Evolutionary conservation across 2,329 filamentous ascomycete genomes (phyloP), one percentile per base, ranked within the genome.

Genomic region (Penicillium sp.): DNA sequence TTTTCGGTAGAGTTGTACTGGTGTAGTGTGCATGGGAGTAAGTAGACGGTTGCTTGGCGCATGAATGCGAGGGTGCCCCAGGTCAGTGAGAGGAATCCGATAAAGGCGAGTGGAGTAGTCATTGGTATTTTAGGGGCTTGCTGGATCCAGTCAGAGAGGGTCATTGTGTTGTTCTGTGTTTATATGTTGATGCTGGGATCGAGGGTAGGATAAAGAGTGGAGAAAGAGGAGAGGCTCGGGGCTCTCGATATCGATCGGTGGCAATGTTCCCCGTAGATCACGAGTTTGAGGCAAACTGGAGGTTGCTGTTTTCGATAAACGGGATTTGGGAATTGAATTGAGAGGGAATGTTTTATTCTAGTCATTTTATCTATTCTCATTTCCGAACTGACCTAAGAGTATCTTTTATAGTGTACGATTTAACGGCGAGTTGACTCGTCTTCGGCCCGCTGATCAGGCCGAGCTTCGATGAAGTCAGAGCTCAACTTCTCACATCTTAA

Each of bases 1-100:
- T 39, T 44, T 29, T 42, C 45, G 6, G 45, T 48, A 16, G 33
- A 44, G 42, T 63, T 64, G 59, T 64, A 61, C 29, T 39, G 46
- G n/a, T 24, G 21, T 7, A 64, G 47, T 4, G 42, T 52, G 16
- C 49, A 45, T 15, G 58, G 61, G 36, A 57, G 57, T 23, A 61
- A 52, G 51, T 47, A 64, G 42, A 47, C 43, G 15, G 42, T 47
- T 50, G 55, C 58, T 49, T 54, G 49, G 45, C 58, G 52, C 34
- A 33, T 4, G 31, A 33, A 33, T 4, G 31, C 31, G 31, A 33
- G 12, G 12, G 31, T 33, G 3, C 9, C 31, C 31, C 31, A 33
- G 3, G 31, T 33, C 15, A 33, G 15, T 33, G 31, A 15, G 31
- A 33, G 15, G 12, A 33, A 13, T 4, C 31, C 31, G 31, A 33